Percentiles rank a stretch among this genome's conserved stretches.
phyloP scores from a whole-genome alignment of 345 rosid genomes.

The Geranium brycei region DNA sequence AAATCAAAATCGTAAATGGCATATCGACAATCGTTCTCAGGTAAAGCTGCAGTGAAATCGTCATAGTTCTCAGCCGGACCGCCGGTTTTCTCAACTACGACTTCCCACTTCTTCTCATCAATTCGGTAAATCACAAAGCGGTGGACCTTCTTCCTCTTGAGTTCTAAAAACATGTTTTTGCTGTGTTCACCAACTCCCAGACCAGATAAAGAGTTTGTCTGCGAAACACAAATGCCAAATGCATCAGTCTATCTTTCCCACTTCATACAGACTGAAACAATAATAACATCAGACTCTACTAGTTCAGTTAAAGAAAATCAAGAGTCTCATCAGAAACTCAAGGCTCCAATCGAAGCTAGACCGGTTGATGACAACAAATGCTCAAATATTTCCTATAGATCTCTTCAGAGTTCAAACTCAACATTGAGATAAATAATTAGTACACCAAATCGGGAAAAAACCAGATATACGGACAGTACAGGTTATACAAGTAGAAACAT shows the following conservation, averaged over 20 bases:
- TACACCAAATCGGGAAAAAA: too few species aligned
- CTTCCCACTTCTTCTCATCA: conserved; percentile 53
- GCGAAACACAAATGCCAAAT: conserved; percentile 4
- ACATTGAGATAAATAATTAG: too few species aligned
- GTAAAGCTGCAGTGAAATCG: conserved; percentile 44
- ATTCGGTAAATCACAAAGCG: conserved; percentile 57
- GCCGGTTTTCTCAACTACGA: conserved; percentile 48
- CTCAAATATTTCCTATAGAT: too few species aligned
- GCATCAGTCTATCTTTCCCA: not conserved
- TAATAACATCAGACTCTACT: not conserved
- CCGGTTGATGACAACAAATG: too few species aligned
- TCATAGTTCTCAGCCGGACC: conserved; percentile 42
- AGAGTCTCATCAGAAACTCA: too few species aligned
- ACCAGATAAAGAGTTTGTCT: conserved; percentile 76
- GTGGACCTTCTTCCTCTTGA: conserved; percentile 55
- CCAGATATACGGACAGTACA: too few species aligned
- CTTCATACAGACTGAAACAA: too few species aligned
- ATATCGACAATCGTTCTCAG: conserved; percentile 55
- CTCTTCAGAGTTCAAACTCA: too few species aligned
- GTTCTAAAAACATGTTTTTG: conserved; percentile 45
- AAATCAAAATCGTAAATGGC: conserved; percentile 54
- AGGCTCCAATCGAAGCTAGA: too few species aligned
- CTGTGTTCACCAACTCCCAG: conserved; percentile 65
- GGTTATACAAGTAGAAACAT: not conserved
- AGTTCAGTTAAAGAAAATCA: not conserved